phyloP scores from a whole-genome alignment of 1,284 basidiomycete genomes.

The Volvariella surrecta region DNA sequence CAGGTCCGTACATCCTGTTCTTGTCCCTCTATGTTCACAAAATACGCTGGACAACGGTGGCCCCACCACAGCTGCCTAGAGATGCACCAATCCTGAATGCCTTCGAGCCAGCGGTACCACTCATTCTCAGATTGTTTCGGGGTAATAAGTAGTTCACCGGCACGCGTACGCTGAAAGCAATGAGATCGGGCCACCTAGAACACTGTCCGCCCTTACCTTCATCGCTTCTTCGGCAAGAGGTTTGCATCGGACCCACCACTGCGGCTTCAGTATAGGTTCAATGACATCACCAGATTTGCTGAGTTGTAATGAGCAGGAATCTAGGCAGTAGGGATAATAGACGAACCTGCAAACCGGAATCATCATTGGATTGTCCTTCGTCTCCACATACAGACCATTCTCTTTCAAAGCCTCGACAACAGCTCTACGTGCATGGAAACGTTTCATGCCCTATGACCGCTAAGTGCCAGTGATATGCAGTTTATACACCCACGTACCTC shows the following conservation, averaged over 20 bases:
- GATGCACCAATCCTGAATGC: constrained; percentile 98
- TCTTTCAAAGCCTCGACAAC: constrained; percentile 86
- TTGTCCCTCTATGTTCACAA: constrained; percentile 80
- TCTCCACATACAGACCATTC: constrained; percentile 82
- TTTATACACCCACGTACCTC: constrained; percentile 33
- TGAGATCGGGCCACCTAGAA: background rate
- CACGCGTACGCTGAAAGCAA: constrained; percentile 61
- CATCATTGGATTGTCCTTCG: constrained; percentile 94
- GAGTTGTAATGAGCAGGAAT: background rate
- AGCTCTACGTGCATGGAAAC: constrained; percentile 87
- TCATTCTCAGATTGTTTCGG: constrained; percentile 88
- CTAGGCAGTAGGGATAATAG: constrained; percentile 1
- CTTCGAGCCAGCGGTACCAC: constrained; percentile 96
- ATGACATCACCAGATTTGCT: constrained; percentile 96
- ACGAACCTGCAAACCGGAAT: constrained; percentile 82
- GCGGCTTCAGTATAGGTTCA: constrained; percentile 94
- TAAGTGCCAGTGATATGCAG: background rate
- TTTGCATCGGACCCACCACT: constrained; percentile 98
- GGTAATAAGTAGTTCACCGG: constrained; percentile 78
- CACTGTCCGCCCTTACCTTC: constrained; percentile 39
- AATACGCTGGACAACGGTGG: constrained; percentile 93
- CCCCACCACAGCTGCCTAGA: constrained; percentile 99
- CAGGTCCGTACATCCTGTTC: constrained; percentile 47
- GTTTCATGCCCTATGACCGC: constrained; percentile 77
- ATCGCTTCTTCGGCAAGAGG: constrained; percentile 88